Conservation (phyloP, 495 filamentous ascomycete genomes). For the Penicillium longicatenatum region DNA sequence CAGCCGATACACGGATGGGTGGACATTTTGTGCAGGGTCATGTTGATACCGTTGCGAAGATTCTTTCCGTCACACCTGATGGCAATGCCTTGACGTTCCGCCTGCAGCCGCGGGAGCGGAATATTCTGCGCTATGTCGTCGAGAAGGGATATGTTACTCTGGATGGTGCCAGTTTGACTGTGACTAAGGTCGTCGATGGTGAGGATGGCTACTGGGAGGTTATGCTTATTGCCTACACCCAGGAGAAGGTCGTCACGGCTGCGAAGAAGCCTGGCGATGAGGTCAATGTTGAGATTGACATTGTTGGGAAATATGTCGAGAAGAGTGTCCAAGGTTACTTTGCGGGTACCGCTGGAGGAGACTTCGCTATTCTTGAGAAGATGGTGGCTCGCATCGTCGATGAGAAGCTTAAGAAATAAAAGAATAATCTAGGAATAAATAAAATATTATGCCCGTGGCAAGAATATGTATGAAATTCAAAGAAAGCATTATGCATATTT, state of each 20-base stretch:
- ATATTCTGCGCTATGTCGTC: constrained; percentile 80
- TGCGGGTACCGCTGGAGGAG: constrained; percentile 50
- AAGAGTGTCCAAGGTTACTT: constrained; percentile 74
- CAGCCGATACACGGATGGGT: constrained; percentile 82
- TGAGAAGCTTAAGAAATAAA: constrained; percentile 58
- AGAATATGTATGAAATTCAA: constrained; percentile 18
- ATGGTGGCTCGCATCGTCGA: constrained; percentile 81
- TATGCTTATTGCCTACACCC: constrained; percentile 98
- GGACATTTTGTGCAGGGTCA: constrained; percentile 81
- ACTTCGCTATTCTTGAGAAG: constrained; percentile 73
- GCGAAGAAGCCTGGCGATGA: constrained; percentile 78
- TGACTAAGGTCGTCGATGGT: constrained; percentile 76
- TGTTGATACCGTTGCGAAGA: constrained; percentile 82
- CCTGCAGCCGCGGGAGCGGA: constrained; percentile 67
- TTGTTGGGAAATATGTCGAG: constrained; percentile 98
- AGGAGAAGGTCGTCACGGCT: constrained; percentile 86
- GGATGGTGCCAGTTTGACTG: constrained; percentile 94
- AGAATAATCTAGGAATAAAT: constrained; percentile 1
- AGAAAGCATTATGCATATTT: constrained; percentile 17
- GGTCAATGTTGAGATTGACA: constrained; percentile 97
- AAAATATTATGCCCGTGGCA: constrained; percentile 14
- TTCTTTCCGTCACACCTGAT: constrained; percentile 69
- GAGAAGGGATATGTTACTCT: constrained; percentile 96
- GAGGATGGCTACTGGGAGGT: constrained; percentile 89
- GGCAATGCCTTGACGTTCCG: constrained; percentile 86